phyloP scores from a whole-genome alignment of 139 green algal genomes.

The Edaphochlamys debaryana region DNA sequence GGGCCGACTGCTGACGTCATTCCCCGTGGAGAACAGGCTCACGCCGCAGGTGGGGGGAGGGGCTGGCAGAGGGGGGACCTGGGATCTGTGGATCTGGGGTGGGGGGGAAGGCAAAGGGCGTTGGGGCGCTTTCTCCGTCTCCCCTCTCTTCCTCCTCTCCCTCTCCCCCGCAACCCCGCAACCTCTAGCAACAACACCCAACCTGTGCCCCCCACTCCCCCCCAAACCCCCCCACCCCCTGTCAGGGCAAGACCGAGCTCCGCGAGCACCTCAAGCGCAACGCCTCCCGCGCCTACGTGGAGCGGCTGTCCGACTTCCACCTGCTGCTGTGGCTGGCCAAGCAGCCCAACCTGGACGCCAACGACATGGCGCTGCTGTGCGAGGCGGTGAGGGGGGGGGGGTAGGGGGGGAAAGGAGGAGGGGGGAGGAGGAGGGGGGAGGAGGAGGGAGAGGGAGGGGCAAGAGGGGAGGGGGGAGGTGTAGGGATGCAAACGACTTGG shows the following conservation, averaged over 20 bases:
- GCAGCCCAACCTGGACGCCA: conserved; percentile 82
- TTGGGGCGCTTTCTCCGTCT: no score
- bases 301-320: conserved; percentile 93
- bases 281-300: conserved; percentile 59
- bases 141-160: no score
- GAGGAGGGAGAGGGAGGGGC: no score
- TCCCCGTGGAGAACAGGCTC: conserved; percentile 96
- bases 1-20: conserved; percentile 75
- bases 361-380: conserved; percentile 82
- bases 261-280: conserved; percentile 73
- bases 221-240: neutral
- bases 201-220: no score
- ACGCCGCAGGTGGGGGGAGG: conserved; percentile 70
- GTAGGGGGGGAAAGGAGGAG: no score
- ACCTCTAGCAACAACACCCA: no score
- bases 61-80: neutral
- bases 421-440: no score
- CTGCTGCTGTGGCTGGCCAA: conserved; percentile 93
- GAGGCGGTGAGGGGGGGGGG: conserved; percentile 79
- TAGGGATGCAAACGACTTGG: no score
- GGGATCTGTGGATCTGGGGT: neutral
- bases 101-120: neutral
- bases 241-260: conserved; percentile 76
- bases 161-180: no score
- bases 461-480: no score